Evolutionary conservation across 2,329 filamentous ascomycete species (phyloP), one percentile per base, ranked within the genome.

Genomic region (Cyclaneusma minus): DNA sequence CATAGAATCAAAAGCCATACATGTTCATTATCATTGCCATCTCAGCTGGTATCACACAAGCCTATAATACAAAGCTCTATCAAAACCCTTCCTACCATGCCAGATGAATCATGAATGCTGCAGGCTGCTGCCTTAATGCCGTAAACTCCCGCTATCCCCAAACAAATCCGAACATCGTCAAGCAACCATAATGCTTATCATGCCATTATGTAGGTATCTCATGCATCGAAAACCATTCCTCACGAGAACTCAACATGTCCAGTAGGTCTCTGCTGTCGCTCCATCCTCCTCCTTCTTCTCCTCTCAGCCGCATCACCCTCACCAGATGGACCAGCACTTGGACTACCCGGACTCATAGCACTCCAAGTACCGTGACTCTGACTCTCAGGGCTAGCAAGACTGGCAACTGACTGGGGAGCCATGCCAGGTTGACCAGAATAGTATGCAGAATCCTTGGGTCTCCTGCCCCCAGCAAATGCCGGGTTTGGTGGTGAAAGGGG

Each of bases 371-470:
- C 44, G n/a, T n/a, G n/a, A n/a, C n/a, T 11, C 8, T 20, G 18
- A 11, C 18, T 20, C 18, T 20, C 18, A 7, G 18, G 18, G 18
- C 18, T 20, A 11, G 18, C 18, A 7, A 20, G 18, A n/a, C 26
- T 33, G 7, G 29, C 31, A 14, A 55, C 53, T 7, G 41, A 47
- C 7, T 47, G 42, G 6, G 42, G 45, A 11, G 35, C 33, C 11
- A 29, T 30, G 10, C 18, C 52, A 3, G 57, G 50, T 32, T 52
- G 50, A 5, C 64, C 64, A 3, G 65, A 68, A 40, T 69, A 73
- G 39, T 74, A 73, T 6, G 65, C 64, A 22, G 65, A 69, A 40
- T 75, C 69, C 39, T 72, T 74, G 7, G 48, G 52, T 39, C 58
- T 56, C 31, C 54, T 52, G 1, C 57, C 58, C 21, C 55, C 59